These are phyloP conservation scores for Phytophthora sp. DNA, from an alignment of 352 stramenopile genomes.

Conservation along the genomic window DNA sequence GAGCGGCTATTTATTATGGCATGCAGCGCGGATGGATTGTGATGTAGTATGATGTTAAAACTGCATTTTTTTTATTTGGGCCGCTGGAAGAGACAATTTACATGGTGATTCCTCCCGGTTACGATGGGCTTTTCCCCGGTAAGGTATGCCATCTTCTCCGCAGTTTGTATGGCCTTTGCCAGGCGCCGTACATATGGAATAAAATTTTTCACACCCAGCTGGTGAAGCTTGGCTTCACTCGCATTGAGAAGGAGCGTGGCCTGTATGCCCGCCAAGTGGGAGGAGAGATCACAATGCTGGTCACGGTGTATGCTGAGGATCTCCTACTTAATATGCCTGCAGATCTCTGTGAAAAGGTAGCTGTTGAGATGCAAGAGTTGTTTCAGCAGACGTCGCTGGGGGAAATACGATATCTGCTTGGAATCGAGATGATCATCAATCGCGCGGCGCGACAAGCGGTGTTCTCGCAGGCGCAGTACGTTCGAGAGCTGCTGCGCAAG, in stretches of 20 bases:
- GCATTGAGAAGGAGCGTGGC: neutral
- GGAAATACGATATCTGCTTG: neutral
- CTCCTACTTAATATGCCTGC: neutral
- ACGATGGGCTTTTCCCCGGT: conserved; percentile 1
- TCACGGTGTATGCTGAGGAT: conserved; percentile 15
- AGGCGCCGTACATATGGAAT: conserved; percentile 21
- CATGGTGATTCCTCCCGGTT: no score
- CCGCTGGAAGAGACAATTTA: conserved; percentile 11
- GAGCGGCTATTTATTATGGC: neutral
- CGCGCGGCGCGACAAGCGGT: neutral
- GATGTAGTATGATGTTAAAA: conserved; percentile 23
- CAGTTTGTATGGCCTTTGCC: conserved; percentile 19
- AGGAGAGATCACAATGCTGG: conserved; percentile 12
- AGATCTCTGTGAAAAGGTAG: neutral
- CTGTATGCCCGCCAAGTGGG: neutral
- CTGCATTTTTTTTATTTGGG: conserved; percentile 18
- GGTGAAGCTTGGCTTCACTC: neutral
- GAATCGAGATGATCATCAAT: neutral
- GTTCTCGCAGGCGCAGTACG: conserved; percentile 1
- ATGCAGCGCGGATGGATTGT: neutral
- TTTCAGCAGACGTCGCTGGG: neutral
- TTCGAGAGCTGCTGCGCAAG: neutral
- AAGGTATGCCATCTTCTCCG: neutral
- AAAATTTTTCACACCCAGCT: conserved; percentile 9
- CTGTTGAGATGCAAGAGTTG: neutral